Evolutionary conservation across 306 rosid genomes (phyloP), one percentile per base, ranked within the genome.

Genomic region (Albizia julibrissin): DNA sequence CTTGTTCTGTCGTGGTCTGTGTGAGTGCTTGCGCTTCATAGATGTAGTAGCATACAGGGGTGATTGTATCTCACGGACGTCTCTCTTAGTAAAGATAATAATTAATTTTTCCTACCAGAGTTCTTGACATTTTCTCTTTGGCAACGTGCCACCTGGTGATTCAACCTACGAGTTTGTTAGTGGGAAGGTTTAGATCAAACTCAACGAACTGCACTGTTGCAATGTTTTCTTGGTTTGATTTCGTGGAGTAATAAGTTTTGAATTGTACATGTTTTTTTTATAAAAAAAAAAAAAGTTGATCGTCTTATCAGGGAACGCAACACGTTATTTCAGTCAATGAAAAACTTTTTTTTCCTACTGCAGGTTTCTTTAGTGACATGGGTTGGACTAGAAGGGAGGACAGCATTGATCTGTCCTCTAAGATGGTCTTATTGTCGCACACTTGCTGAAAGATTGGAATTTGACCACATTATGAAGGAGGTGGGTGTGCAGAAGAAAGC

Each of bases 391-490:
- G 7, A 73, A 37, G 24, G 13, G 78, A 19, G 22, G 65, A 16
- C 14, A n/a, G 1, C 29, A 31, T 18, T 8, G 46, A 52, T 74
- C 66, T 52, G 78, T 43, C 31, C 21, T 21, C 12, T 34, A 74
- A 31, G 52, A 47, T 47, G 14, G 78, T 43, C 31, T 54, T 29
- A 1, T 34, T n/a, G 67, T 74, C 54, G 29, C 21, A 13, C 1
- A 34, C 40, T 22, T 72, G 42, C 40, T 46, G 59, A 9, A 26
- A 52, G 33, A 52, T 79, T 42, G 76, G 69, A 14, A 84, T 72
- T 79, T 44, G 59, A 37, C 82, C 39, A 16, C 12, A 44, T 69
- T 44, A 56, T 69, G 73, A 69, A 59, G 74, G 78, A 43, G 64
- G 9, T 8, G 8, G 62, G 29, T n/a, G 43, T 9, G 42, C 43